A percentile compares a stretch with the other conserved stretches of the same genome.
phyloP scores from a whole-genome alignment of 73 alveolate species.

The Stentor coeruleus region DNA sequence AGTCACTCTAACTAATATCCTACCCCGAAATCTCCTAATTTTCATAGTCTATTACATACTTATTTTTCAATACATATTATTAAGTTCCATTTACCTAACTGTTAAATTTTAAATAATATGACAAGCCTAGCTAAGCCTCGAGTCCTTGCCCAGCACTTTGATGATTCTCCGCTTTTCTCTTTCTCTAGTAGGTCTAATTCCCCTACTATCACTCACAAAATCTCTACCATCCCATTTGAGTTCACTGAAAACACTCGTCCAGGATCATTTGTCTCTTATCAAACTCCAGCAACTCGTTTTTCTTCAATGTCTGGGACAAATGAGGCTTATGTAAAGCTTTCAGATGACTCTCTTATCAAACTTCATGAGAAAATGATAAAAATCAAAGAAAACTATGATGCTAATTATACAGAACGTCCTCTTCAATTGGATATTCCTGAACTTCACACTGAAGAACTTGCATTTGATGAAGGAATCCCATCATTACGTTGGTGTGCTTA shows the following conservation, averaged over 20 bases:
- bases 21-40: no score
- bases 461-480: not conserved
- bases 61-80: no score
- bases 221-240: not conserved
- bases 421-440: not conserved
- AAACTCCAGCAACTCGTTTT: not conserved
- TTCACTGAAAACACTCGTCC: not conserved
- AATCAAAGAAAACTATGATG: not conserved
- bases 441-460: not conserved
- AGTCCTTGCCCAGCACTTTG: no score
- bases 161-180: not conserved
- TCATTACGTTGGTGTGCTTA: constrained; percentile 13
- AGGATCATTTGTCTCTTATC: not conserved
- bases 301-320: not conserved
- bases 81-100: no score
- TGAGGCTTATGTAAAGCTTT: not conserved
- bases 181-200: not conserved
- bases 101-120: no score
- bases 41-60: no score
- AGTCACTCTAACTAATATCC: no score
- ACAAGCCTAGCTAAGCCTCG: no score
- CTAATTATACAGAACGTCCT: not conserved
- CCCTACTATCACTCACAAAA: not conserved
- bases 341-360: not conserved
- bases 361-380: not conserved